Evolutionary conservation across 352 stramenopile genomes (phyloP).

Genomic region (Globisporangium orthogonon): DNA sequence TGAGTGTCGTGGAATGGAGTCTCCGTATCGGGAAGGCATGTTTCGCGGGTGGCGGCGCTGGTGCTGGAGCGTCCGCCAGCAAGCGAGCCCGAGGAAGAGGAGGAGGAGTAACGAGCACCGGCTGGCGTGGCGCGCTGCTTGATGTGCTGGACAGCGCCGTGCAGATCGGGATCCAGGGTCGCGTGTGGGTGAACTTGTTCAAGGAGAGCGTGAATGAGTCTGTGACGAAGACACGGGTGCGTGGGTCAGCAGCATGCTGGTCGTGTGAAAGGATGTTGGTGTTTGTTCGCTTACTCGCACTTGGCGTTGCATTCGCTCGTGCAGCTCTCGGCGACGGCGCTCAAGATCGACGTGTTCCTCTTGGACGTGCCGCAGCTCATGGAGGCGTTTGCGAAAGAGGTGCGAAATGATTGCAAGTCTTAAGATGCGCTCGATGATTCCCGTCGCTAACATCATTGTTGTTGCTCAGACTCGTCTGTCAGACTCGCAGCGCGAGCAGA

Average conservation of each 20-base stretch:
- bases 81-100: not conserved
- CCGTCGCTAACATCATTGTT: not conserved
- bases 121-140: not conserved
- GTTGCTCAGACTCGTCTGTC: conserved; percentile 19
- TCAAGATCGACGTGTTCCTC: conserved; percentile 67
- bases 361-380: conserved; percentile 38
- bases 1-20: conserved; percentile 38
- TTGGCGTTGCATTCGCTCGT: not conserved
- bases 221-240: conserved; percentile 34
- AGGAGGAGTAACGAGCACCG: not conserved
- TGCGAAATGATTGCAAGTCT: conserved; percentile 7
- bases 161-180: conserved; percentile 14
- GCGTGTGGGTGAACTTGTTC: conserved; percentile 31
- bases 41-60: conserved; percentile 1
- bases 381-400: conserved; percentile 31
- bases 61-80: conserved; percentile 4
- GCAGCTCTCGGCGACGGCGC: conserved; percentile 41
- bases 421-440: not conserved
- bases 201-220: conserved; percentile 36
- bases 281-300: not conserved
- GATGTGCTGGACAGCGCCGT: conserved; percentile 15
- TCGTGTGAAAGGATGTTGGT: not conserved
- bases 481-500: conserved; percentile 13
- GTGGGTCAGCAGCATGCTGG: not conserved
- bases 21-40: conserved; percentile 36